Base-by-base conservation (phyloP, 1,284 basidiomycete species). In the Agroathelia rolfsii region DNA sequence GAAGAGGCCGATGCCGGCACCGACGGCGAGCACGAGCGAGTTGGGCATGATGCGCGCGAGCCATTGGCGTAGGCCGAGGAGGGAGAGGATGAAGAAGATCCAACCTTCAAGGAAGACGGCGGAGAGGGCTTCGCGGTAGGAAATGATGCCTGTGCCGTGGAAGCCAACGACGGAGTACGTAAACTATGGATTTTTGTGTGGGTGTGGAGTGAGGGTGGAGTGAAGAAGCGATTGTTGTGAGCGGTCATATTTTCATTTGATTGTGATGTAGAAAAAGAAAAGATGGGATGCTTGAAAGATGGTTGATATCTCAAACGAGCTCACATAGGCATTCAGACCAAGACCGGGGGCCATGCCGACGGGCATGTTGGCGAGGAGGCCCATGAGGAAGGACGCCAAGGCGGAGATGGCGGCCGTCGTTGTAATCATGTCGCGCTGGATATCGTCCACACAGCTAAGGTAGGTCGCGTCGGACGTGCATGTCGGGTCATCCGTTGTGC, bases 71-170 rank as follows among this genome's bases (percentile, higher is more conserved):
- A 93, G 67, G 47, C 88, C 88, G 30, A 92, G 62, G 20, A 93
- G 49, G 1, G 87, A 89, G 12, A 93, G 66, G 46, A 80, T 47
- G 43, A 92, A 71, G 64, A 93, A 93, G 28, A 93, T 61, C 77
- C 86, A 85, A 72, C 88, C 85, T 63, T 88, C 85, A 41, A 89
- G 63, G 56, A 88, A 93, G 32, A 92, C 83, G 18, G 88, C 88
- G 10, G 80, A 76, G n/a, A 92, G 67, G 0, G 88, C 88, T 55
- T 90, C 79, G 13, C 69, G 63, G 53, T 88, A 93, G 3, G 74
- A 66, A 44, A 89, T 77, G 30, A 72, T 66, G 13, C 88, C 88
- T 14, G 68, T 64, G 6, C 84, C 85, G 44, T 87, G 77, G 55
- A 75, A 79, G 6, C 88, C 88, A 27, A 92, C 88, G 25, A 92